Evolutionary conservation across 768 basidiomycete species (phyloP), one percentile per base, ranked within the genome.

Genomic region (Rubroboletus pulcherrimus): DNA sequence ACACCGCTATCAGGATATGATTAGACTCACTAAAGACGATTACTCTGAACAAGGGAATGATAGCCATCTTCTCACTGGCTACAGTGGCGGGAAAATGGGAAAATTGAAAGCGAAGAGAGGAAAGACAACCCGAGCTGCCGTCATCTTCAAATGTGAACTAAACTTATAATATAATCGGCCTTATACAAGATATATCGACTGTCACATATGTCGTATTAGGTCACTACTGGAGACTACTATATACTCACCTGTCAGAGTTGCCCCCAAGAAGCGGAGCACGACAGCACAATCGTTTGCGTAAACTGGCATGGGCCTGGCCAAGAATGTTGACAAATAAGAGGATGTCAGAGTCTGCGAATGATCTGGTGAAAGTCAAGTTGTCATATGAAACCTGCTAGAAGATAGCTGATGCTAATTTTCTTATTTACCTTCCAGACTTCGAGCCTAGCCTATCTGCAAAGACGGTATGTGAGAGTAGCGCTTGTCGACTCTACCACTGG

Each of bases 1-100:
- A 19, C 2, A 24, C 10, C n/a, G 17, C n/a, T 31, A 17, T 10
- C 7, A 10, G 12, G 26, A 26, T 26, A 41, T 21, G 14, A 19
- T 14, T 0, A 14, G 19, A 53, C 70, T 58, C 45, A 72, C 71
- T 30, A 24, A 69, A 68, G 30, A 61, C 5, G 30, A 53, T 43
- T 10, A 35, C 30, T 52, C 68, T 64, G 42, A 72, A n/a, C 34
- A 45, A 64, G 58, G 62, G 58, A 66, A 66, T 54, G 66, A 60
- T 15, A 19, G 60, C 62, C 64, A 66, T 66, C 46, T 55, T 59
- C 21, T 21, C 4, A 33, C 49, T 47, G 47, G 31, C 49, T 51
- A 57, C 19, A 40, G 38, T 11, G 21, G 42, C 15, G 30, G 40
- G 38, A 40, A 45, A 30, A 30, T 19, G 19, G 30, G 19, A 51